Evolutionary conservation across 768 basidiomycete species (phyloP), one percentile per base, ranked within the genome.

Genomic region (Gymnopilus dilepis): DNA sequence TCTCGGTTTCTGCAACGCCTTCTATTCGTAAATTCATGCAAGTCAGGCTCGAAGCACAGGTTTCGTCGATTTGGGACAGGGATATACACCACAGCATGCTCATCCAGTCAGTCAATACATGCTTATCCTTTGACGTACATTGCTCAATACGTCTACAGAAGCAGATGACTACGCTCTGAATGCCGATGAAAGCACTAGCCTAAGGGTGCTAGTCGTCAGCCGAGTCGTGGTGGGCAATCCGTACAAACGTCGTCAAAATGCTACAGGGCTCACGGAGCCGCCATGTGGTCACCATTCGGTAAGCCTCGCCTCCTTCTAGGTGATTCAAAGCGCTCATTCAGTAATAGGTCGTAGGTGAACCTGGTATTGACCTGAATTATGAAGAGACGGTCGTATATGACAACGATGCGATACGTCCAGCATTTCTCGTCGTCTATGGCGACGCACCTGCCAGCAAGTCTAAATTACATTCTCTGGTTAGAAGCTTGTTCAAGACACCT

Each of bases 1-100:
- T 68, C 6, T 42, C 24, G 11, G 30, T n/a, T 2, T 4, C 6
- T n/a, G 15, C 31, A 51, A 62, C 26, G 28, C 21, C 62, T 26
- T 24, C 6, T 52, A 50, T 30, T 24, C 11, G 41, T 52, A 26
- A 28, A 54, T 65, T 50, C 60, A 31, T 26, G 53, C 30, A 13
- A 37, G 6, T n/a, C 40, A 86, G 84, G 86, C 7, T 74, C 77
- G 37, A 84, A 85, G 66, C 78, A 88, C 67, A 81, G 82, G 34
- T 87, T 87, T 65, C 81, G 82, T 65, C 86, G 88, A 62, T 90
- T 90, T 69, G 88, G 88, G n/a, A 78, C 77, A 6, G 89, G 88
- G 3, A 88, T 90, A 42, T 90, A 90, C 68, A 86, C 85, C 1
- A 86, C 86, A 13, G 68, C 82, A 2, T 87, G 86, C 68, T 88